Evolutionary conservation across 1,284 basidiomycete genomes (phyloP).

Genomic region (Moniliella sp.): DNA sequence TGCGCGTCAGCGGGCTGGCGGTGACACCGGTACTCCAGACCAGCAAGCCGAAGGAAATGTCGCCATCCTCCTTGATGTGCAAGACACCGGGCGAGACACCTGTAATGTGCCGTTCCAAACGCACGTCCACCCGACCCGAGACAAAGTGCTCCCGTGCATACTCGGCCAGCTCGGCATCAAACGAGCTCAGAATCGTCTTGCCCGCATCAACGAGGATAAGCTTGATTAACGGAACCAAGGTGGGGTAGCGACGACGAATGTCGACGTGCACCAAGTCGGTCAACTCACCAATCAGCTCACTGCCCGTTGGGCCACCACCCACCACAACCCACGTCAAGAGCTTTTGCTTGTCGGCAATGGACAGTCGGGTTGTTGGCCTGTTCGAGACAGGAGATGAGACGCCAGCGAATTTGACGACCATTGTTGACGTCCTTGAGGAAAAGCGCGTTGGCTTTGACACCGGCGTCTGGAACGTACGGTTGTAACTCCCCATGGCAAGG

Average conservation of each 20-base stretch:
- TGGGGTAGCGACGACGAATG: conserved; percentile 39
- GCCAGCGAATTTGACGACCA: conserved; percentile 53
- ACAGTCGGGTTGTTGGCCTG: conserved; percentile 49
- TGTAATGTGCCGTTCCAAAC: conserved; percentile 5
- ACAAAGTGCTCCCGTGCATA: conserved; percentile 25
- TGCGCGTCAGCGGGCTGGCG: neutral
- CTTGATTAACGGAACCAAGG: conserved; percentile 5
- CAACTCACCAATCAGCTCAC: conserved; percentile 45
- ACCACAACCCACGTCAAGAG: conserved; percentile 12
- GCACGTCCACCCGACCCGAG: conserved; percentile 7
- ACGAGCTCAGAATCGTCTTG: conserved; percentile 15
- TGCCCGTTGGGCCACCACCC: conserved; percentile 14
- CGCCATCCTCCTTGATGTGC: conserved; percentile 33
- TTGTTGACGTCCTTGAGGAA: conserved; percentile 57
- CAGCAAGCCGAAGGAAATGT: conserved; percentile 4
- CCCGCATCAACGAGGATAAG: conserved; percentile 19
- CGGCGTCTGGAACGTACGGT: conserved; percentile 46
- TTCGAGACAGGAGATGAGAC: conserved; percentile 58
- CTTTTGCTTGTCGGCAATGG: neutral
- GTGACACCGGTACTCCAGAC: conserved; percentile 1
- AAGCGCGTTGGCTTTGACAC: conserved; percentile 27
- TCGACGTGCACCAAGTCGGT: conserved; percentile 62
- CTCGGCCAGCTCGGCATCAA: conserved; percentile 16
- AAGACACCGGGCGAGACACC: conserved; percentile 6
- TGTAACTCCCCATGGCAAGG: conserved; percentile 62